Base-by-base conservation (phyloP, 306 rosid genomes). In the Lablab purpureus region DNA sequence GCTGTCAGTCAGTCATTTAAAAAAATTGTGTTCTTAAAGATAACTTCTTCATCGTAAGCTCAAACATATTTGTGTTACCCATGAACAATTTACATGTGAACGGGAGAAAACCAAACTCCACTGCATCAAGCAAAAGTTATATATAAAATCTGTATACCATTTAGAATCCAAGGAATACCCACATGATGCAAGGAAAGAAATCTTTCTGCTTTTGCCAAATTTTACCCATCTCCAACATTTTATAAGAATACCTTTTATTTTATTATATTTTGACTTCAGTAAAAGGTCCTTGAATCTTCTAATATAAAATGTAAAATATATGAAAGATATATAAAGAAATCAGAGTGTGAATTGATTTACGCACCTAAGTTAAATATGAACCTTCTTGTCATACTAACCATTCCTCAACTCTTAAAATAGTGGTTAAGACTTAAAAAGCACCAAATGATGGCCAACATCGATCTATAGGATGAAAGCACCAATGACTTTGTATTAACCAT, bases 1-100 rank as follows among this genome's bases (percentile, higher is more conserved):
- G 70, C 27, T 45, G 36, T 46, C 19, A 32, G 52, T 15, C 56
- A 17, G 40, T 58, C 36, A 28, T 81, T 67, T 67, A n/a, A 2
- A 77, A 28, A 40, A 71, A 28, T 18, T 58, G 45, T 25, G 18
- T 65, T 83, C 78, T 51, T 82, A 49, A 45, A 52, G 45, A 15
- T 1, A 43, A 76, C 46, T 71, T 55, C 67, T 73, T 58, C 28
- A 62, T 40, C 68, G 50, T 25, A 13, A 37, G 11, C 17, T 66
- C n/a, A 73, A 64, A 63, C 17, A 51, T 28, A 6, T 51, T 18
- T 80, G 37, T 52, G 49, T 73, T 10, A 17, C 59, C 52, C 69
- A 27, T 80, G 32, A 41, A 67, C 75, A 65, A 40, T 73, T 37
- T 41, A 73, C 19, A 51, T 67, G 63, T 43, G 68, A n/a, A 27